Evolutionary conservation across 371 early-diverging fungal genomes (phyloP).

Genomic region (Syncephalastrum contaminatum): DNA sequence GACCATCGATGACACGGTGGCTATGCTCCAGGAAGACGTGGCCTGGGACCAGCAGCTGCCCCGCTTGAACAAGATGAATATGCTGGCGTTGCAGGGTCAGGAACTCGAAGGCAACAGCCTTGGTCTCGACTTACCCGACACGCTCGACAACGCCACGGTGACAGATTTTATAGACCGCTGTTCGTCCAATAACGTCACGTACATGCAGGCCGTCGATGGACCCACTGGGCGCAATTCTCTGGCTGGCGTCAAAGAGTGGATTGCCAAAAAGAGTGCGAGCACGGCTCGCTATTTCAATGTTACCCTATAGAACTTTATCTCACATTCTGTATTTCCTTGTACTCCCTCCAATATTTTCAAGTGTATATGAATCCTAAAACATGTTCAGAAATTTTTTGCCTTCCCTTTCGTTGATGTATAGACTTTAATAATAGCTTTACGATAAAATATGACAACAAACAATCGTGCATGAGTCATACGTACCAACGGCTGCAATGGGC

Average conservation of each 20-base stretch:
- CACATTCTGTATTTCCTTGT: too few species aligned
- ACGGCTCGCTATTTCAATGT: too few species aligned
- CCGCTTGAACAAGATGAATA: constrained; percentile 6
- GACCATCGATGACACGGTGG: constrained; percentile 18
- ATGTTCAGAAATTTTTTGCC: too few species aligned
- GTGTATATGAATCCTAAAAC: too few species aligned
- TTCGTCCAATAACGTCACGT: constrained; percentile 2
- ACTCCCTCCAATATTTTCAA: too few species aligned
- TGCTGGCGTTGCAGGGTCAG: background rate
- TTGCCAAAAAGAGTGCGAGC: background rate
- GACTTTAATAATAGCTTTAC: too few species aligned
- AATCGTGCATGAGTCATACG: too few species aligned
- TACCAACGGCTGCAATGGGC: too few species aligned
- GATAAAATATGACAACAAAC: too few species aligned
- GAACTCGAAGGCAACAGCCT: background rate
- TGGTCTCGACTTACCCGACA: constrained; percentile 1
- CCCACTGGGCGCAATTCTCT: constrained; percentile 12
- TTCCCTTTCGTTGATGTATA: too few species aligned
- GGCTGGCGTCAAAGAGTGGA: constrained; percentile 22
- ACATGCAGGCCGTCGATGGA: constrained; percentile 22
- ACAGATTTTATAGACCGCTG: background rate
- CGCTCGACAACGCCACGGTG: constrained; percentile 7
- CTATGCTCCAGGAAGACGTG: constrained; percentile 20
- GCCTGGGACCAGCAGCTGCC: constrained; percentile 14
- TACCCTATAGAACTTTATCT: too few species aligned